phyloP scores from a whole-genome alignment of 305 asterid genomes.

The Striga hermonthica region DNA sequence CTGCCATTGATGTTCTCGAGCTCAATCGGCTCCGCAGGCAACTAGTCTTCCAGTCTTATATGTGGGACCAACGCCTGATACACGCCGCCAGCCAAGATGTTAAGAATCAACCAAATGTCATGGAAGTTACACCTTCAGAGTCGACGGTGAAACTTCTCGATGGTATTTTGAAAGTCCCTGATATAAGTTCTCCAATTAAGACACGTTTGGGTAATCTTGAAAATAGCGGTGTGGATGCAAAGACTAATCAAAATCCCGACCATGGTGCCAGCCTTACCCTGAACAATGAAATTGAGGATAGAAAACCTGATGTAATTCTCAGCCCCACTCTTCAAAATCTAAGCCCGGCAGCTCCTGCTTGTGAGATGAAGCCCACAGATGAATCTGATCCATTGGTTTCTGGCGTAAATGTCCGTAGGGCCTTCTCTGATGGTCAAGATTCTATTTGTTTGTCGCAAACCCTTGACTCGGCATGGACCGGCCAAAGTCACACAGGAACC shows the following conservation, averaged over 20 bases:
- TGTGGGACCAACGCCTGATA: slow-evolving; percentile 89
- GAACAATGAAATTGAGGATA: slow-evolving; percentile 28
- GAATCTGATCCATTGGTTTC: slow-evolving; percentile 46
- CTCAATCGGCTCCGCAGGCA: slow-evolving; percentile 78
- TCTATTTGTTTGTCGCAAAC: slow-evolving; percentile 52
- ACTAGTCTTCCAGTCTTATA: slow-evolving; percentile 70
- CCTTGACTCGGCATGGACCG: slow-evolving; percentile 75
- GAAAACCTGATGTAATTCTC: slow-evolving; percentile 31
- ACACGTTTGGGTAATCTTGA: slow-evolving; percentile 33
- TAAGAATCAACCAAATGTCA: slow-evolving; percentile 36
- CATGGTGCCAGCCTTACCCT: slow-evolving; percentile 28
- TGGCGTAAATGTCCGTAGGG: slow-evolving; percentile 43
- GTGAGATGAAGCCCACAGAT: slow-evolving; percentile 36
- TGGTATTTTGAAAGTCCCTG: slow-evolving; percentile 40
- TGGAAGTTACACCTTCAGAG: slow-evolving; percentile 38
- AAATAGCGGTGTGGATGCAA: slow-evolving; percentile 36
- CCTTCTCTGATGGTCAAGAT: slow-evolving; percentile 64
- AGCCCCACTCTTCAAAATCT: slow-evolving; percentile 35
- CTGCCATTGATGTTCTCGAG: slow-evolving; percentile 72
- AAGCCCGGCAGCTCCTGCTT: slow-evolving; percentile 33
- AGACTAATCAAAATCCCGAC: slow-evolving; percentile 41
- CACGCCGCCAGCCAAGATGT: slow-evolving; percentile 52
- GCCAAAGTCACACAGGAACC: slow-evolving; percentile 50
- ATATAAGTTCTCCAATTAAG: slow-evolving; percentile 34
- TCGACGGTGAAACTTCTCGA: slow-evolving; percentile 32